Evolutionary conservation across 2,329 filamentous ascomycete genomes (phyloP), one percentile per base, ranked within the genome.

Genomic region (Parascedosporium putredinis): DNA sequence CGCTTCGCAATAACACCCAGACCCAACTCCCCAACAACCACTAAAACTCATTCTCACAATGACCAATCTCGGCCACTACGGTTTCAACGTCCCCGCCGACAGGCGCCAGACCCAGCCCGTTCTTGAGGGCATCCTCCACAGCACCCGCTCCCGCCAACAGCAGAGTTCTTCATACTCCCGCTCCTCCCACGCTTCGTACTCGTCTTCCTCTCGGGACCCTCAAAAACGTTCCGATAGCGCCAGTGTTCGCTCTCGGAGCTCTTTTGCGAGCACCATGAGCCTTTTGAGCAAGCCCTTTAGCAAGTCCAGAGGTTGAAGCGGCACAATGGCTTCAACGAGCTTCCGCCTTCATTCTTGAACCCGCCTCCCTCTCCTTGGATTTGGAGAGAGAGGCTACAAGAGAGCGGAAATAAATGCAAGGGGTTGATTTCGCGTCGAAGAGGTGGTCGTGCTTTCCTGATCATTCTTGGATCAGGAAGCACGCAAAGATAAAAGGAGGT

Each of bases 61-160:
- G 43, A 45, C 20, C 38, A 42, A 42, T 18, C 3, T 31, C 43
- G 27, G 27, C n/a, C 43, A 27, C 43, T 16, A 47, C 27, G 27
- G 31, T 34, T 47, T 34, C 45, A 18, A 25, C 6, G 12, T 31
- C 24, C 20, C 54, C 44, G 40, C 36, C 29, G 54, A 56, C 46
- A 52, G 54, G 38, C 45, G 55, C n/a, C 54, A 56, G 49, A 40
- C 53, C 47, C 50, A 50, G 38, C 52, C 55, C 27, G 36, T 57
- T 2, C 45, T 57, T 25, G 51, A 57, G 45, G 51, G 52, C 44
- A 51, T 56, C 46, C 49, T 56, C 47, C 52, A 54, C 49, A 53
- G n/a, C 51, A 34, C 51, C 50, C 49, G 50, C 16, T 12, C 38
- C 3, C 16, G 33, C 4, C 33, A 36, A 18, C 38, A 42, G 38